phyloP scores from a whole-genome alignment of 805 yeast genomes.

The Candida hungchunana region DNA sequence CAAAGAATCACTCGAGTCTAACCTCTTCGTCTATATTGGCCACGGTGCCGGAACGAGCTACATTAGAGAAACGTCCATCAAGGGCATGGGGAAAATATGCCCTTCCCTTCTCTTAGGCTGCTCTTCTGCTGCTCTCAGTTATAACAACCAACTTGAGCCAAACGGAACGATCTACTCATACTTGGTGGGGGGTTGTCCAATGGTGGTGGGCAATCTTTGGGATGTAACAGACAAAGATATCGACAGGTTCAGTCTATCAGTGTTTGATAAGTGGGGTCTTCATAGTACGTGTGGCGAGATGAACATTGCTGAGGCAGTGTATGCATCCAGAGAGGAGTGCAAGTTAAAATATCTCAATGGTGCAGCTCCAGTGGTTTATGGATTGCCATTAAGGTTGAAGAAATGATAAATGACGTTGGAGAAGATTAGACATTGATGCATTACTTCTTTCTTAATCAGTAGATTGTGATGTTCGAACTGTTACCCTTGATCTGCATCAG shows the following conservation, averaged over 20 bases:
- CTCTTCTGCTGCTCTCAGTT: slow-evolving; percentile 69
- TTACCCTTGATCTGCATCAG: slow-evolving; percentile 26
- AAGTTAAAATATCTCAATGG: slow-evolving; percentile 76
- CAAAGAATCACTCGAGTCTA: slow-evolving; percentile 37
- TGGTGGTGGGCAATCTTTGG: slow-evolving; percentile 87
- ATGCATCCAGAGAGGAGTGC: slow-evolving; percentile 61
- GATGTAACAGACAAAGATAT: slow-evolving; percentile 96
- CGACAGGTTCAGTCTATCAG: slow-evolving; percentile 63
- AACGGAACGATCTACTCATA: slow-evolving; percentile 75
- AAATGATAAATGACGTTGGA: no score
- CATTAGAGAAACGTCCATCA: slow-evolving; percentile 51
- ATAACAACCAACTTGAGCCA: slow-evolving; percentile 60
- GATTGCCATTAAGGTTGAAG: slow-evolving; percentile 63
- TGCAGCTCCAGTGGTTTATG: slow-evolving; percentile 89
- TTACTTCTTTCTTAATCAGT: no score
- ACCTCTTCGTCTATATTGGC: slow-evolving; percentile 75
- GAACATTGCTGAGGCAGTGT: slow-evolving; percentile 51
- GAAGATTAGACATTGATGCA: no score
- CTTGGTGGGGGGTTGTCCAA: slow-evolving; percentile 75
- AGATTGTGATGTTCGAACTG: slow-evolving; percentile 9
- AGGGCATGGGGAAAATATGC: slow-evolving; percentile 40
- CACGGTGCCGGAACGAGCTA: slow-evolving; percentile 97
- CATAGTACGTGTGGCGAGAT: slow-evolving; percentile 21
- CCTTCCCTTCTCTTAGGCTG: slow-evolving; percentile 81
- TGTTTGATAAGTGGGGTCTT: slow-evolving; percentile 68